Evolutionary conservation across 2,329 filamentous ascomycete species (phyloP), one percentile per base, ranked within the genome.

Genomic region (Laburnicola sp.): DNA sequence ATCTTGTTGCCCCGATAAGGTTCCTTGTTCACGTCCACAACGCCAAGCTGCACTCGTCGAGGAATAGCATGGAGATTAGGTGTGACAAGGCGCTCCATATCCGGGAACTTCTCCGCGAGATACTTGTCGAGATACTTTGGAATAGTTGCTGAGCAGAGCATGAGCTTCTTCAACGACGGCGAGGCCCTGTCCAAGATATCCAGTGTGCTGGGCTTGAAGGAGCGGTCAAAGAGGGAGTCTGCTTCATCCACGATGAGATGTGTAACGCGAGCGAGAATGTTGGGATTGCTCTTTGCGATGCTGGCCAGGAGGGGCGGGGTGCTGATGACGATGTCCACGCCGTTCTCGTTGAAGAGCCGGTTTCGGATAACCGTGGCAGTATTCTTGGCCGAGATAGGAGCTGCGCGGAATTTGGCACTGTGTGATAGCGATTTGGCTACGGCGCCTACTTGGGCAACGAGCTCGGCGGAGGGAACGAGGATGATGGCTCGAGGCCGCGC

Each of bases 41-140:
- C 91, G 50, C 91, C 91, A 3, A 99, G 85, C 71, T 97, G 93
- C 0, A 99, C 92, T 60, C 94, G 87, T 36, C 94, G 87, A 2
- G 94, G 94, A 61, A 99, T 96, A 51, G 94, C 91, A 74, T 99
- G 94, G 0, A 99, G 82, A 67, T 97, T 97, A 0, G 94, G 94
- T 0, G 94, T 99, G 1, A 93, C 93, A 56, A 99, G 86, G 54
- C 94, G 88, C 39, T 81, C 78, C 75, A 96, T 91, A 61, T 89
- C 81, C 0, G 94, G 93, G 72, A 92, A 97, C 57, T 86, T 86
- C 55, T 85, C 83, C 45, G 84, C 83, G n/a, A 99, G 82, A 71
- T 88, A 91, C 59, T 83, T 86, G 76, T 99, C 94, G 16, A 99
- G 82, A 61, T 89, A 89, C 58, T 87, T 85, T 2, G 94, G 94